Base-by-base conservation (phyloP, 805 yeast species). In the Naumovozyma baii region DNA sequence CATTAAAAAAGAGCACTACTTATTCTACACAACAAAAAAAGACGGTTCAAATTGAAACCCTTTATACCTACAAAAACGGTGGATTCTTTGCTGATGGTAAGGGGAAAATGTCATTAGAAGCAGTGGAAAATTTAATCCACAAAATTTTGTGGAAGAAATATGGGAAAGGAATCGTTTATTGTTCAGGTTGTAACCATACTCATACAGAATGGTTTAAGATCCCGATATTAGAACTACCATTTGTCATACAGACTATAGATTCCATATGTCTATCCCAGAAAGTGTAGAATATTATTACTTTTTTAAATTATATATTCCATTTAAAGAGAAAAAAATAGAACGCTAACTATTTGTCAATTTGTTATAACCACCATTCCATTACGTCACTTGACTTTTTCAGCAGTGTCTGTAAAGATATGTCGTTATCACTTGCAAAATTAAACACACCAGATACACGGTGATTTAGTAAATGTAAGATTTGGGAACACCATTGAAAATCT, bases 131-230 rank as follows among this genome's bases (percentile, higher is more conserved):
- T 18, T 36, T 37, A 4, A 44, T 57, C 9, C 63, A 58, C 31
- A 40, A 40, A n/a, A 33, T 46, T 14, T 42, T 58, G 20, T 57
- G 62, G 63, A 44, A 49, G 36, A 44, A 46, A 32, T 56, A 49
- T 22, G 63, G 62, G 0, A 52, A 54, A 36, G 62, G 61, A 0
- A 30, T 51, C 4, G 41, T 56, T 15, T 44, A 51, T 40, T 58
- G 63, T 35, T 44, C 48, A 29, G 62, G 59, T 3, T 58, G 63
- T 46, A 50, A 45, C 32, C 45, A 43, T 2, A 33, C 32, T 5
- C 62, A 60, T 42, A 39, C 39, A 3, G 62, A 56, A 38, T 55
- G 61, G 59, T 50, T 52, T 26, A 39, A 47, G 31, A 46, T 59
- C 4, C 57, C 60, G 5, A 46, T 54, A 2, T 19, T 26, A 5